Conservation (phyloP, 2,329 filamentous ascomycete species). For the Pyrenophora tritici-repentis region DNA sequence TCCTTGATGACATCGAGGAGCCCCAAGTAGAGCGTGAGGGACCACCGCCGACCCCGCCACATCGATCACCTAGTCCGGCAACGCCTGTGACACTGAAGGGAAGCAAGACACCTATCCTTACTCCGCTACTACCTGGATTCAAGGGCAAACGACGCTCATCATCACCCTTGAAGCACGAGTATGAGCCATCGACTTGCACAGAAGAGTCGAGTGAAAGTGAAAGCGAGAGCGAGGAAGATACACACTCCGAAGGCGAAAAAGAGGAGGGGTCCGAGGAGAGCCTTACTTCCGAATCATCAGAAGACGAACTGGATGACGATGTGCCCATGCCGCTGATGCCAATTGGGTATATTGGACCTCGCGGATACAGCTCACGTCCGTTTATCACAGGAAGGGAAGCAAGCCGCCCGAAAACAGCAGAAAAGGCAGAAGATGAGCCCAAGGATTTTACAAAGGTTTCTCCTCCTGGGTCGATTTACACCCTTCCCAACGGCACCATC, state of each 20-base stretch:
- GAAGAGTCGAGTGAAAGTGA: constrained; percentile 62
- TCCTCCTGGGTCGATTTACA: constrained; percentile 47
- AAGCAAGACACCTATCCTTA: constrained; percentile 54
- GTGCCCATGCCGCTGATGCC: constrained; percentile 47
- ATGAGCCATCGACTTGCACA: constrained; percentile 79
- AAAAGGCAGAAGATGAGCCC: constrained; percentile 29
- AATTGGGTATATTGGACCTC: constrained; percentile 25
- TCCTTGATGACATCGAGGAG: constrained; percentile 17
- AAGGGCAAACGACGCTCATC: constrained; percentile 72
- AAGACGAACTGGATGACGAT: constrained; percentile 62
- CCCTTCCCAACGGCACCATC: constrained; percentile 59
- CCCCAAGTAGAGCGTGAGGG: constrained; percentile 26
- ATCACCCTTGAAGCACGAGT: constrained; percentile 96
- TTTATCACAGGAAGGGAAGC: constrained; percentile 16
- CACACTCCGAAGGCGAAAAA: constrained; percentile 50
- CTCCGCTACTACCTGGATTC: constrained; percentile 53
- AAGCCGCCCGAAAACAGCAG: constrained; percentile 12
- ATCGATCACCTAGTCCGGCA: constrained; percentile 58
- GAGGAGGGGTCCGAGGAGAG: constrained; percentile 57
- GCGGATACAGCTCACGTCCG: constrained; percentile 21
- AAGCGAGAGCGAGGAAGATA: constrained; percentile 58
- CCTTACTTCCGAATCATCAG: constrained; percentile 57
- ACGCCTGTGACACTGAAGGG: constrained; percentile 53
- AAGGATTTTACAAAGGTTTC: constrained; percentile 52
- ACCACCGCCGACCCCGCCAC: constrained; percentile 55